Conservation (phyloP, 805 yeast species). For the Saccharomyces cerevisiae region DNA sequence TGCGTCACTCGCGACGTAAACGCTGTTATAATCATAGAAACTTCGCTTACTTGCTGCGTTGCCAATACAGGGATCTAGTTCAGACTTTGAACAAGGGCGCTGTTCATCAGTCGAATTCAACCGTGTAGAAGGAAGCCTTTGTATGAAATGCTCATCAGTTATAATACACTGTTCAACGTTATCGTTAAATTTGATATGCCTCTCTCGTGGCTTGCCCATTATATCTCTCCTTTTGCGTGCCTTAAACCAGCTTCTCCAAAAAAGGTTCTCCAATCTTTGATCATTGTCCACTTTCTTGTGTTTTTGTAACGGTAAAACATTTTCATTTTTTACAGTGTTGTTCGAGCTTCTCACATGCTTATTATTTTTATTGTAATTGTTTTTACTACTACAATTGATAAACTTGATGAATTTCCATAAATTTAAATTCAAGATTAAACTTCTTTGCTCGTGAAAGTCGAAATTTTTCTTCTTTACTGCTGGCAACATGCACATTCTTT, state of each 20-base stretch:
- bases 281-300: slow-evolving; percentile 57
- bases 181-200: slow-evolving; percentile 8
- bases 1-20: not conserved
- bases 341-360: not conserved
- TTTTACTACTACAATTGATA: slow-evolving; percentile 41
- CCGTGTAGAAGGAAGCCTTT: not conserved
- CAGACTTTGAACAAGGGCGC: not conserved
- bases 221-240: slow-evolving; percentile 28
- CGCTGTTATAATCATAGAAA: not conserved
- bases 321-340: not conserved
- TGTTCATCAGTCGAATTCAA: not conserved
- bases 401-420: slow-evolving; percentile 86
- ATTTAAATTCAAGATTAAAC: slow-evolving; percentile 37
- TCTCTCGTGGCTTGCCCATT: slow-evolving; percentile 20
- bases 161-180: slow-evolving; percentile 8
- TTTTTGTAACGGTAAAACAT: not conserved
- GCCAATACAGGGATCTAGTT: not conserved
- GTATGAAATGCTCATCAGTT: not conserved
- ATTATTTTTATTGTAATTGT: not conserved
- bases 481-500: not conserved
- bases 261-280: slow-evolving; percentile 72
- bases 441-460: not conserved
- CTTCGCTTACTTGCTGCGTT: not conserved
- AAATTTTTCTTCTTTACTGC: not conserved
- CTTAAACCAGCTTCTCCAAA: slow-evolving; percentile 96